These are phyloP conservation scores for Pythium folliculosum DNA, from an alignment of 352 stramenopile genomes.

Conservation along the genomic window DNA sequence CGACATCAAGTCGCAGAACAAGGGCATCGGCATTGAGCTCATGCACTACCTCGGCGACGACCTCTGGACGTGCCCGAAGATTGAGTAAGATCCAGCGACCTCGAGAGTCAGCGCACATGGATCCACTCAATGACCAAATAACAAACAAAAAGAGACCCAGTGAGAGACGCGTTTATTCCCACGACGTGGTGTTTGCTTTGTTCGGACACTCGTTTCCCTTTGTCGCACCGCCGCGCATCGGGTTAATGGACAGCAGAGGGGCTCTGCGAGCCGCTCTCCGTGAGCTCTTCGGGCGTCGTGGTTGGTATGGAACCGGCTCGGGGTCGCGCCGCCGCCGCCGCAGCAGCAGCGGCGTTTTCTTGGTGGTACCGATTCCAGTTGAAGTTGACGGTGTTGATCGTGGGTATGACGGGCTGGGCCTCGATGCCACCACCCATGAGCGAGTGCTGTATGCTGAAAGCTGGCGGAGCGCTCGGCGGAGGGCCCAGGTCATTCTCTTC, in stretches of 20 bases:
- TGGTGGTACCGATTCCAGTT: slow-evolving; percentile 66
- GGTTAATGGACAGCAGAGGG: neutral
- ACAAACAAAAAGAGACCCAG: neutral
- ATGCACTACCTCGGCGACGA: slow-evolving; percentile 97
- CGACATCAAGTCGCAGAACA: slow-evolving; percentile 96
- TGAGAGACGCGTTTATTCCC: neutral
- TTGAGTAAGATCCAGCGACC: slow-evolving; percentile 50
- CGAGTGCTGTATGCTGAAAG: slow-evolving; percentile 73
- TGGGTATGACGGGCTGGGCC: slow-evolving; percentile 60
- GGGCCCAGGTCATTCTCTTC: slow-evolving; percentile 53
- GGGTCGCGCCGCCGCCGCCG: slow-evolving; percentile 13
- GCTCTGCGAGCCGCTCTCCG: slow-evolving; percentile 4
- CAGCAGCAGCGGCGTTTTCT: slow-evolving; percentile 8
- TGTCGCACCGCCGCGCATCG: neutral
- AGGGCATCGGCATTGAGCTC: slow-evolving; percentile 96
- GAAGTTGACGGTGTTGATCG: slow-evolving; percentile 82
- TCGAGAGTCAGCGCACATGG: too few relatives aligned
- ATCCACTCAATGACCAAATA: too few relatives aligned
- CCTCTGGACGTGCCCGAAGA: slow-evolving; percentile 89
- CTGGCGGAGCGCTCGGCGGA: slow-evolving; percentile 55
- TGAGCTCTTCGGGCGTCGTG: slow-evolving; percentile 6
- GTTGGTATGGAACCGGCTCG: slow-evolving; percentile 44
- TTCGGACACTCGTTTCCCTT: neutral
- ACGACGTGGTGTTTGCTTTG: neutral
- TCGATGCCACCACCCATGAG: slow-evolving; percentile 86